phyloP scores from a whole-genome alignment of 352 stramenopile genomes.

The Globisporangium polare region DNA sequence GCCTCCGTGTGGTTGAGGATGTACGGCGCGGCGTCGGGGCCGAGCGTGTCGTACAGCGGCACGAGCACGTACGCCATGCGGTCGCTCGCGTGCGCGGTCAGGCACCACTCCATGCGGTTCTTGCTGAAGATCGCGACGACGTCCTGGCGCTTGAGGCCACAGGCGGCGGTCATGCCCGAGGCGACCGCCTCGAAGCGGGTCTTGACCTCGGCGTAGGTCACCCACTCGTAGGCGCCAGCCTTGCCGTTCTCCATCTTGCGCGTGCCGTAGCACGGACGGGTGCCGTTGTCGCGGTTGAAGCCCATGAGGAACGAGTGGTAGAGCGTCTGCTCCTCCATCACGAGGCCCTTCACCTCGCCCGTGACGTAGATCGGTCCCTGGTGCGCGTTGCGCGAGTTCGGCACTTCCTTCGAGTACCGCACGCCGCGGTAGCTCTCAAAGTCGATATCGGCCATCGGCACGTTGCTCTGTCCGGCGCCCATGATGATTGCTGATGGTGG shows the following conservation, averaged over 20 bases:
- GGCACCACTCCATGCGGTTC: slow-evolving; percentile 70
- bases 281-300: slow-evolving; percentile 14
- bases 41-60: slow-evolving; percentile 80
- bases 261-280: slow-evolving; percentile 35
- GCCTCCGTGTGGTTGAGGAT: slow-evolving; percentile 78
- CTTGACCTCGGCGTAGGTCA: slow-evolving; percentile 53
- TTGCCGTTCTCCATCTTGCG: slow-evolving; percentile 38
- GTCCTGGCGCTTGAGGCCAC: slow-evolving; percentile 39
- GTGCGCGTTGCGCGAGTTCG: slow-evolving; percentile 17
- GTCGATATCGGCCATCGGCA: slow-evolving; percentile 52
- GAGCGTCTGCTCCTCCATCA: slow-evolving; percentile 16
- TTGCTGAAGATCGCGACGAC: slow-evolving; percentile 62
- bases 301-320: slow-evolving; percentile 20
- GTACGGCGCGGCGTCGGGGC: slow-evolving; percentile 58
- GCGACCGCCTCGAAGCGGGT: slow-evolving; percentile 34
- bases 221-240: slow-evolving; percentile 45
- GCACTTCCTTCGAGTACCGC: slow-evolving; percentile 25
- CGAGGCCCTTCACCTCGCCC: slow-evolving; percentile 2
- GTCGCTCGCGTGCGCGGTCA: slow-evolving; percentile 51
- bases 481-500: slow-evolving; percentile 21
- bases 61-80: slow-evolving; percentile 65
- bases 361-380: slow-evolving; percentile 22
- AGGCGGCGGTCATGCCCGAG: slow-evolving; percentile 28
- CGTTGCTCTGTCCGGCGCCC: slow-evolving; percentile 35
- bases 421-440: slow-evolving; percentile 30